Evolutionary conservation across 306 rosid species (phyloP).

Genomic region (Lathyrus tuberosus): DNA sequence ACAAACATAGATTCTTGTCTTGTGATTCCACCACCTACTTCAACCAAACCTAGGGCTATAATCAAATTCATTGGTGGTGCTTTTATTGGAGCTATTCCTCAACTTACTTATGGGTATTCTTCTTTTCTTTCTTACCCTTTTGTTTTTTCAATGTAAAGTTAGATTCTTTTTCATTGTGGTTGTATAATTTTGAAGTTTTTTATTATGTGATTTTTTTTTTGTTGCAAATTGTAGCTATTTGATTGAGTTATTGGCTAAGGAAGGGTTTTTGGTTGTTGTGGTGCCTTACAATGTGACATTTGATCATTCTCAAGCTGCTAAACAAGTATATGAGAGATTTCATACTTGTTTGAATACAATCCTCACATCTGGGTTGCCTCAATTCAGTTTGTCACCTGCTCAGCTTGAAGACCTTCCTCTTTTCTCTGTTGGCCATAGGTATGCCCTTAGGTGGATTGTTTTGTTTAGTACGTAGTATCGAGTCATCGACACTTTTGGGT

Average conservation of each 20-base stretch:
- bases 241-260: conserved; percentile 66
- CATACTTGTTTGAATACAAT: conserved; percentile 67
- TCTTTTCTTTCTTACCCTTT: conserved; percentile 4
- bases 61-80: conserved; percentile 95
- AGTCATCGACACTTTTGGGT: background rate
- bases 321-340: background rate
- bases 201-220: conserved; percentile 4
- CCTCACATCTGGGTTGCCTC: conserved; percentile 69
- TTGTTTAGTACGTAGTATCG: background rate
- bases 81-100: conserved; percentile 93
- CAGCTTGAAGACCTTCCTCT: conserved; percentile 73
- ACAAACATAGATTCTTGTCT: conserved; percentile 62
- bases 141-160: conserved; percentile 13
- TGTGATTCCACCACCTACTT: conserved; percentile 73
- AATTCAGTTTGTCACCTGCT: conserved; percentile 59
- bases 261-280: conserved; percentile 72
- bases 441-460: background rate
- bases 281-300: conserved; percentile 95
- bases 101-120: conserved; percentile 78
- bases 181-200: background rate
- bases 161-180: conserved; percentile 21
- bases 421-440: conserved; percentile 94
- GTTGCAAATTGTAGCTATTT: conserved; percentile 63
- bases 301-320: conserved; percentile 54
- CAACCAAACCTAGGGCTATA: conserved; percentile 72